These are phyloP conservation scores for Santalum album DNA, from an alignment of 164 flowering plant genomes.

Conservation along the genomic window DNA sequence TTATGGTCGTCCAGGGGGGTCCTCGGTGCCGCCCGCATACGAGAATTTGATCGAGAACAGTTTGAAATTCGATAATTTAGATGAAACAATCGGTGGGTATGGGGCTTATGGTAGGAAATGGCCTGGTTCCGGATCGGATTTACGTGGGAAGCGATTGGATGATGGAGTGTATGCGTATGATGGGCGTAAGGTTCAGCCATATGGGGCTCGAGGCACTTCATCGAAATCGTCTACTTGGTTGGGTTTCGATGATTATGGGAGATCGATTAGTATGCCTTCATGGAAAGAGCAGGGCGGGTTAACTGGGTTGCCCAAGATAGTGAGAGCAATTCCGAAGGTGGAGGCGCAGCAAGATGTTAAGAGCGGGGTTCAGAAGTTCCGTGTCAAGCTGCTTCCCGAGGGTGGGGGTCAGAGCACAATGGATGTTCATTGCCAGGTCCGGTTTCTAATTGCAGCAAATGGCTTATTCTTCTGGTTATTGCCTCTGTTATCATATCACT, in stretches of 20 bases:
- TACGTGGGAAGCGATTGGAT: too few relatives aligned
- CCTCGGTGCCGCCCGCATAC: conserved; percentile 23
- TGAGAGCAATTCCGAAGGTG: conserved; percentile 78
- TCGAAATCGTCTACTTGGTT: conserved; percentile 60
- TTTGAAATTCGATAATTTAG: conserved; percentile 32
- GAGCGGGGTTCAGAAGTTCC: conserved; percentile 82
- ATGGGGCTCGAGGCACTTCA: conserved; percentile 76
- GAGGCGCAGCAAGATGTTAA: conserved; percentile 68
- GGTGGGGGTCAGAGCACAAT: conserved; percentile 60
- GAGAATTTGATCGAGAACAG: conserved; percentile 35
- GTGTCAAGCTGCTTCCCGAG: conserved; percentile 87
- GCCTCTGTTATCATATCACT: too few relatives aligned
- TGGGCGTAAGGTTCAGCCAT: conserved; percentile 72
- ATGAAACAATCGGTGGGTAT: conserved; percentile 25
- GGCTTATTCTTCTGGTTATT: too few relatives aligned
- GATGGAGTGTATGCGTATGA: conserved; percentile 72
- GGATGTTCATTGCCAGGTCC: conserved; percentile 99
- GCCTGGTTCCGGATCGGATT: conserved; percentile 30
- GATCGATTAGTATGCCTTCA: conserved; percentile 33
- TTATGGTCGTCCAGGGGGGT: conserved; percentile 12
- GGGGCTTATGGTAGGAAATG: conserved; percentile 27
- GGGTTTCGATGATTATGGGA: conserved; percentile 84
- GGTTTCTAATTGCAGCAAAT: too few relatives aligned
- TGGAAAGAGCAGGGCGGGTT: conserved; percentile 20
- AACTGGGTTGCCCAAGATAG: conserved; percentile 39